These are phyloP conservation scores for Triticum urartu DNA, from an alignment of 176 grass and related monocot genomes.

Conservation along the genomic window DNA sequence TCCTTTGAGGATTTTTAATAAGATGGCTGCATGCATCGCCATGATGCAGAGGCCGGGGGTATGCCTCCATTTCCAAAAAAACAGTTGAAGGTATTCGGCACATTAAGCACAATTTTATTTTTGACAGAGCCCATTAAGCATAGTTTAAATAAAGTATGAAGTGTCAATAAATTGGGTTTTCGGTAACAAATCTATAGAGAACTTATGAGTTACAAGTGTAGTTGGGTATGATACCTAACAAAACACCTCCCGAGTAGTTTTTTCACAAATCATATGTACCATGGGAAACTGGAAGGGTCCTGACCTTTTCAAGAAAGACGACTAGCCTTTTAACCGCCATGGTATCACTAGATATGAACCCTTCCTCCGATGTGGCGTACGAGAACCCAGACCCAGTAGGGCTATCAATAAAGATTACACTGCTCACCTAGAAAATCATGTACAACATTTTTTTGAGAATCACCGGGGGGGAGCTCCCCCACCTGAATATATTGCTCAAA, in stretches of 20 bases:
- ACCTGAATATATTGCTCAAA: no score
- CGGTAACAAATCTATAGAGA: background rate
- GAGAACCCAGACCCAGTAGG: slow-evolving; percentile 53
- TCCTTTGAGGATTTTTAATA: no score
- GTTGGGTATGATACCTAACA: background rate
- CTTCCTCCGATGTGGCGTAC: slow-evolving; percentile 26
- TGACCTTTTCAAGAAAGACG: slow-evolving; percentile 53
- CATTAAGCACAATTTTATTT: background rate
- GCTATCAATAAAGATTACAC: slow-evolving; percentile 58
- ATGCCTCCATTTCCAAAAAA: no score
- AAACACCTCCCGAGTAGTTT: background rate
- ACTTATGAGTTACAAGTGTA: background rate
- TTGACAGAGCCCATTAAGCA: background rate
- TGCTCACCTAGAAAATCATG: slow-evolving; percentile 37
- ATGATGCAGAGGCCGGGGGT: no score
- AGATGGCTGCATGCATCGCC: no score
- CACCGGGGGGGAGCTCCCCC: no score
- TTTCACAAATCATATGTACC: background rate
- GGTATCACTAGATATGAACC: slow-evolving; percentile 30
- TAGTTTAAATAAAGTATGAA: background rate
- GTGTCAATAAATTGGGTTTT: background rate
- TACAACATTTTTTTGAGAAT: no score
- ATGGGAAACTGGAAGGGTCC: background rate
- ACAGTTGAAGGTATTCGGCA: background rate
- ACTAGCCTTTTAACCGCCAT: slow-evolving; percentile 19